Evolutionary conservation across 192 early-diverging fungal genomes (phyloP), one percentile per base, ranked within the genome.

Genomic region (Dissophora globulifera): DNA sequence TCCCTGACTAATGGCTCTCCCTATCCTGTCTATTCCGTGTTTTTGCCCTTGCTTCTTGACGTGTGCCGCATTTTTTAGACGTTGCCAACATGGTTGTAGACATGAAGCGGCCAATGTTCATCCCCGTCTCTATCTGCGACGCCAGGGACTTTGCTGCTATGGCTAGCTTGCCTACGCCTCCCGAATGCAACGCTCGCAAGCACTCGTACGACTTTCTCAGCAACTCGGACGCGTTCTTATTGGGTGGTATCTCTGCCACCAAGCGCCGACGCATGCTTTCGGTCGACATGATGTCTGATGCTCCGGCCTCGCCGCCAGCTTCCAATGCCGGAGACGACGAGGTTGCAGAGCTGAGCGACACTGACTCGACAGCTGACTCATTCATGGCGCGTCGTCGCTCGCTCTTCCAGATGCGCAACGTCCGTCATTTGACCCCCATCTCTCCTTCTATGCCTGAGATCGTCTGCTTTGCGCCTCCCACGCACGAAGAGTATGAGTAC

Each of bases 281-380:
- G 7, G 62, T 64, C 31, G 69, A 74, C 16, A 58, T 74, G 61
- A 58, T 74, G 46, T 64, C 62, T 12, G 63, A 64, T 4, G 52
- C 49, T 22, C 72, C 72, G 22, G 72, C 72, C 27, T 76, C 72
- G 0, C 72, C 72, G 27, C 72, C 72, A 45, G 78, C 78, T 13
- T 69, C 78, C 42, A 79, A 71, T 42, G 78, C 65, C 58, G 69
- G 78, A 6, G 78, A 79, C 59, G 67, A 71, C 47, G 76, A 78
- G 20, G 35, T 46, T 12, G 64, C 64, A 10, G 76, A 78, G 48
- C 23, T 69, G 52, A 69, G 67, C 48, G 63, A 78, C 38, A 41
- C 60, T 33, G 78, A 70, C 1, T 76, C 62, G 0, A 58, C 64
- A 17, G 58, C 58, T 27, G 32, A 43, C 45, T 67, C 50, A 2